Percentiles rank a stretch among this genome's conserved stretches.
These are phyloP conservation scores for Escallonia herrerae DNA, from an alignment of 129 eudicot genomes.

Conservation along the genomic window DNA sequence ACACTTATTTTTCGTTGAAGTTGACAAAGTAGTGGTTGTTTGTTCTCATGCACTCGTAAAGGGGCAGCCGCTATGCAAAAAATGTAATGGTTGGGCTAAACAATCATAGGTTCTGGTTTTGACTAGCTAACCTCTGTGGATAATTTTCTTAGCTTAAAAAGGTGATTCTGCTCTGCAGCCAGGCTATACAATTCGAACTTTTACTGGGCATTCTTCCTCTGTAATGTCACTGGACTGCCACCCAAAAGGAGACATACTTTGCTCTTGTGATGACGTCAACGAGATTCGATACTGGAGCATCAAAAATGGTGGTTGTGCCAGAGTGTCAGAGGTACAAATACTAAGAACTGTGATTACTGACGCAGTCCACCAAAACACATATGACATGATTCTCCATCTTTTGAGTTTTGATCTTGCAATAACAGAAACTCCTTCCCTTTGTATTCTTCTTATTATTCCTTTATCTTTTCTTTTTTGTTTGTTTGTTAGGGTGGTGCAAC, in stretches of 20 bases:
- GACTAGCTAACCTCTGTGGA: no score
- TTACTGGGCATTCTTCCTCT: conserved; percentile 51
- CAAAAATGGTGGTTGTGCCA: conserved; percentile 37
- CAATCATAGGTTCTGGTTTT: no score
- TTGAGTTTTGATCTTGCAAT: no score
- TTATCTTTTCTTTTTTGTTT: neutral
- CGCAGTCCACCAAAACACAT: neutral
- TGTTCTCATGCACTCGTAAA: no score
- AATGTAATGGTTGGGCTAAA: no score
- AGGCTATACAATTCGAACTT: conserved; percentile 39
- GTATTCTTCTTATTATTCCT: neutral
- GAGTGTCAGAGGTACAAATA: conserved; percentile 39
- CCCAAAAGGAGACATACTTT: conserved; percentile 54
- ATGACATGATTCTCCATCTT: neutral
- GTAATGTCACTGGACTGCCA: conserved; percentile 59
- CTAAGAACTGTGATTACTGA: neutral
- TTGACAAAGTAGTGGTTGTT: no score
- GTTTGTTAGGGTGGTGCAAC: conserved; percentile 45
- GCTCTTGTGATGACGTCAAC: conserved; percentile 55
- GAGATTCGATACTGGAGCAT: conserved; percentile 69
- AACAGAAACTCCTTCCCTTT: no score
- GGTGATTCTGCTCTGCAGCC: conserved; percentile 34
- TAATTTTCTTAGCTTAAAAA: no score
- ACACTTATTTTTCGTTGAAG: no score
- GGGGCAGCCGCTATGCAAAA: no score